These are phyloP conservation scores for Glomus cerebriforme DNA, from an alignment of 192 early-diverging fungal species.

Conservation along the genomic window DNA sequence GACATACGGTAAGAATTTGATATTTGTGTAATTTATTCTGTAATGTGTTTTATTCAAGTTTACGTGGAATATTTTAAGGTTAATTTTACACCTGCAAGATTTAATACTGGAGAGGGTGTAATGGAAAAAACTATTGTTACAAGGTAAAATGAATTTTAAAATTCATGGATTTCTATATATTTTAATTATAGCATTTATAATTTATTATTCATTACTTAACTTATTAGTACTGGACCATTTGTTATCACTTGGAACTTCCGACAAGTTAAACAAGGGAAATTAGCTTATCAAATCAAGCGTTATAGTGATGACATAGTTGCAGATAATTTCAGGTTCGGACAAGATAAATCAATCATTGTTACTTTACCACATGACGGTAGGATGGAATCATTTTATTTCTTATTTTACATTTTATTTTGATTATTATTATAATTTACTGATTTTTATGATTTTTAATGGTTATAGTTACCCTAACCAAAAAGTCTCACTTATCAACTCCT, in stretches of 20 bases:
- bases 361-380: slow-evolving; percentile 53
- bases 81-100: slow-evolving; percentile 84
- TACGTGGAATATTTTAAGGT: slow-evolving; percentile 36
- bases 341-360: slow-evolving; percentile 84
- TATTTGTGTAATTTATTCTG: neutral
- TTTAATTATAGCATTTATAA: neutral
- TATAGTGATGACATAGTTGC: slow-evolving; percentile 82
- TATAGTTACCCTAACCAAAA: slow-evolving; percentile 11
- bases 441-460: neutral
- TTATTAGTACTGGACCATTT: slow-evolving; percentile 73
- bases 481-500: slow-evolving; percentile 15
- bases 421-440: neutral
- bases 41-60: too few species aligned
- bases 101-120: slow-evolving; percentile 74
- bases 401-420: neutral
- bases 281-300: slow-evolving; percentile 87
- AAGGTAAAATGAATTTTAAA: slow-evolving; percentile 33
- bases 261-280: slow-evolving; percentile 73
- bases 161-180: neutral
- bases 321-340: slow-evolving; percentile 88
- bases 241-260: slow-evolving; percentile 93
- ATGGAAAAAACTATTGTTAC: slow-evolving; percentile 86
- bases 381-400: neutral
- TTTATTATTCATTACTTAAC: neutral
- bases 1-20: slow-evolving; percentile 34